phyloP scores from a whole-genome alignment of 768 basidiomycete genomes.

The Podaxis rugospora region DNA sequence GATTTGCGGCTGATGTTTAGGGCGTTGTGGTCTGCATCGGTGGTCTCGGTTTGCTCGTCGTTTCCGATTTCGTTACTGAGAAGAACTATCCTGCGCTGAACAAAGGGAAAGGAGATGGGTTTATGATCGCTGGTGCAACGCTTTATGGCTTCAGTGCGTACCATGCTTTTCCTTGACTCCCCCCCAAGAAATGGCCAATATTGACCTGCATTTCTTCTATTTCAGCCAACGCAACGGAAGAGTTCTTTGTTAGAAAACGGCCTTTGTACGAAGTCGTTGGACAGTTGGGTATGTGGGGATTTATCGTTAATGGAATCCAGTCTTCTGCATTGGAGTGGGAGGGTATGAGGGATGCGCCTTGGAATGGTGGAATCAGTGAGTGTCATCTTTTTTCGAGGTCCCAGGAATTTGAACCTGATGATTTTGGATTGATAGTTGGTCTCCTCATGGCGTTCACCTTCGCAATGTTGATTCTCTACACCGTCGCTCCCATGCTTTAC shows the following conservation, averaged over 20 bases:
- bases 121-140: constrained; percentile 84
- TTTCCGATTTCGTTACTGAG: constrained; percentile 70
- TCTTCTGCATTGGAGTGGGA: constrained; percentile 71
- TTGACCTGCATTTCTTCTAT: neutral
- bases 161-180: neutral
- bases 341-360: constrained; percentile 58
- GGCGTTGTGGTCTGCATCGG: constrained; percentile 70
- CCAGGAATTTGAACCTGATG: neutral
- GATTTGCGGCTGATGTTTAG: constrained; percentile 27
- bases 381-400: constrained; percentile 4
- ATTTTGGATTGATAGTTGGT: constrained; percentile 30
- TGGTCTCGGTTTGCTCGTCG: constrained; percentile 77
- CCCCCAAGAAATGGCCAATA: neutral
- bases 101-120: constrained; percentile 76
- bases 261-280: constrained; percentile 88
- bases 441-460: constrained; percentile 33
- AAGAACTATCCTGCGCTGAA: constrained; percentile 66
- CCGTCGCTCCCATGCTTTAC: constrained; percentile 80
- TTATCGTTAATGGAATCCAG: constrained; percentile 75
- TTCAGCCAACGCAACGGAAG: constrained; percentile 83
- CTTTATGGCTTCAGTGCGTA: constrained; percentile 81
- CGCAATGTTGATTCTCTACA: constrained; percentile 86
- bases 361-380: constrained; percentile 71
- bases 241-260: constrained; percentile 74
- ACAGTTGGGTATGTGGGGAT: constrained; percentile 83